Base-by-base conservation (phyloP, 768 basidiomycete genomes). In the Xerocomus potaroensis region DNA sequence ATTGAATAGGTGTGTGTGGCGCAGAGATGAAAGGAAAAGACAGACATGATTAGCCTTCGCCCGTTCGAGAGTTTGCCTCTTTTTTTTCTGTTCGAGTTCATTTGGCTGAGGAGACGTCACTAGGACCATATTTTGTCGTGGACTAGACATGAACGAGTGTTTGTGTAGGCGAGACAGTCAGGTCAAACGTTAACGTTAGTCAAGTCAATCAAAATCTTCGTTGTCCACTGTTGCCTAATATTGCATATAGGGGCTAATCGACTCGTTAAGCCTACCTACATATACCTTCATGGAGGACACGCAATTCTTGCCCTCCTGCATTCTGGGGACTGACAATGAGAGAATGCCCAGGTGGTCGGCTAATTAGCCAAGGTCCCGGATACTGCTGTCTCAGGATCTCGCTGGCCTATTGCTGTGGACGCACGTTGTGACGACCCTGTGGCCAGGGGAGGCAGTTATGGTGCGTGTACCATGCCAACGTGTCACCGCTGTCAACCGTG, bases 11-110 rank as follows among this genome's bases (percentile, higher is more conserved):
- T 16, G 46, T 23, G 21, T n/a, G n/a, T n/a, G n/a, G 37, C 31
- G 37, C 31, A 31, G 22, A 8, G 26, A 31, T 15, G 12, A 43
- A 40, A 18, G 38, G 33, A 48, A 22, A 29, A 24, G 44, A 49
- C 78, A 53, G 61, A 84, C 82, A 63, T 82, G 78, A 55, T 67
- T 76, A 4, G 74, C 79, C 56, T 74, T 83, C 21, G 77, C 70
- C 43, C 74, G 75, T 50, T 83, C 82, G 22, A 80, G 53, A 1
- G 75, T 74, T 30, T 75, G 70, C 47, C 76, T 76, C 45, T 72
- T 72, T 52, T 70, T 74, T 57, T 71, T 65, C 24, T 66, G 65
- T 30, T 64, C 63, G 35, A 53, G 43, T 43, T 64, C 63, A 24
- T 43, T 62, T 38, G 60, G 48, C 27, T 66, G 62, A 7, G 59